Percentiles rank a stretch among this genome's conserved stretches.
These are phyloP conservation scores for Taxawa tesnikishii DNA, from an alignment of 2,329 filamentous ascomycete species.

Conservation along the genomic window DNA sequence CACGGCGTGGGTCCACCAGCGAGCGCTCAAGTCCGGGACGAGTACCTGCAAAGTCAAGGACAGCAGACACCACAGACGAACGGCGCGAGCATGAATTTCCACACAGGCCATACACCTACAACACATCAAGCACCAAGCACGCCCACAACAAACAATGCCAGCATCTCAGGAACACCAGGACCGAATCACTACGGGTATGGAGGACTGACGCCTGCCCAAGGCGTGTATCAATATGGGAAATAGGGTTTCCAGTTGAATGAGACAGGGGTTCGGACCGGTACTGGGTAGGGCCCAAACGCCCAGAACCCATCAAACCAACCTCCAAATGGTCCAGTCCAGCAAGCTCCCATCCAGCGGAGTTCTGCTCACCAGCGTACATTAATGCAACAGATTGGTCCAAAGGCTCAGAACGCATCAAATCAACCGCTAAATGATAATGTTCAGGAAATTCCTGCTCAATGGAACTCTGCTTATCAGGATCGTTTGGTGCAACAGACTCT, in stretches of 20 bases:
- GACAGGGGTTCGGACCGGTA: too few species aligned
- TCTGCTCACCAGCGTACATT: too few species aligned
- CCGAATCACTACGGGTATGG: constrained; percentile 5
- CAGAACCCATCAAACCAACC: too few species aligned
- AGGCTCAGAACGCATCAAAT: too few species aligned
- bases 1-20: constrained; percentile 46
- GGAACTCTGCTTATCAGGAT: too few species aligned
- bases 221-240: neutral
- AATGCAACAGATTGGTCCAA: too few species aligned
- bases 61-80: constrained; percentile 28
- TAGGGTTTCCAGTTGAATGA: neutral
- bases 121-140: constrained; percentile 49
- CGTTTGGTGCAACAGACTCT: too few species aligned
- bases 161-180: constrained; percentile 23
- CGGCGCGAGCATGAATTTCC: constrained; percentile 16
- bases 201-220: neutral
- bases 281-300: too few species aligned
- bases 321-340: too few species aligned
- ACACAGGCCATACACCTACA: constrained; percentile 22
- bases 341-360: too few species aligned
- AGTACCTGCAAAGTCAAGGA: constrained; percentile 23
- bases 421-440: too few species aligned
- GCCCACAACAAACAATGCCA: constrained; percentile 45
- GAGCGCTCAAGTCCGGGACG: constrained; percentile 39
- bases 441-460: too few species aligned